Conservation (phyloP, 306 rosid genomes). For the Castanospermum australe region DNA sequence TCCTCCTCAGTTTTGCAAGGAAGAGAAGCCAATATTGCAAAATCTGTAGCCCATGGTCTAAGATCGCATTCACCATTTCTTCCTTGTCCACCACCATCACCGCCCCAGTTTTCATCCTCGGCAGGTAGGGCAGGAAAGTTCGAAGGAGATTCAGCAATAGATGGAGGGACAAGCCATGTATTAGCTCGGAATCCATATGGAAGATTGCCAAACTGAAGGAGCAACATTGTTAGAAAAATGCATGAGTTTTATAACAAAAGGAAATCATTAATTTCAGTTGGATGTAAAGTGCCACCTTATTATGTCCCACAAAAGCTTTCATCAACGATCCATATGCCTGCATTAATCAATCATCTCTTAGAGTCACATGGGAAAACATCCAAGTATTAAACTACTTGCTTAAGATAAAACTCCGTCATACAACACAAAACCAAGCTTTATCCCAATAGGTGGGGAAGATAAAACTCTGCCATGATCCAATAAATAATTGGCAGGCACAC, state of each 20-base stretch:
- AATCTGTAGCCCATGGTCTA: slow-evolving; percentile 84
- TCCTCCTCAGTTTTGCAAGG: slow-evolving; percentile 97
- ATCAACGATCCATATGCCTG: slow-evolving; percentile 86
- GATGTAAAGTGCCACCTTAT: slow-evolving; percentile 60
- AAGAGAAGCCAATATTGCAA: slow-evolving; percentile 62
- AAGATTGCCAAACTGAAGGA: slow-evolving; percentile 88
- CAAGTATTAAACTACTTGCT: background rate
- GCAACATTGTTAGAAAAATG: slow-evolving; percentile 9
- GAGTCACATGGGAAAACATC: slow-evolving; percentile 5
- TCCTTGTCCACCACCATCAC: slow-evolving; percentile 86
- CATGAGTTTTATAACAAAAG: background rate
- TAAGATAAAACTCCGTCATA: no score
- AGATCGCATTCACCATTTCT: slow-evolving; percentile 58
- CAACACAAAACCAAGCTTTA: no score
- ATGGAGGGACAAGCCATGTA: slow-evolving; percentile 96
- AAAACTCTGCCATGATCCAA: background rate
- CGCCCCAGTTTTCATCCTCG: slow-evolving; percentile 96
- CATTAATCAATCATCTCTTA: slow-evolving; percentile 26
- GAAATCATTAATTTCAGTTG: background rate
- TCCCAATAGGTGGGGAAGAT: no score
- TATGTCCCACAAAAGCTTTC: slow-evolving; percentile 84
- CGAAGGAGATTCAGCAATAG: slow-evolving; percentile 64
- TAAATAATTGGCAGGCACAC: background rate
- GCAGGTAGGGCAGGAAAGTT: slow-evolving; percentile 60
- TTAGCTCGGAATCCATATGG: slow-evolving; percentile 94